Base-by-base conservation (phyloP, 768 basidiomycete genomes). In the Pleurotus ostreatus region DNA sequence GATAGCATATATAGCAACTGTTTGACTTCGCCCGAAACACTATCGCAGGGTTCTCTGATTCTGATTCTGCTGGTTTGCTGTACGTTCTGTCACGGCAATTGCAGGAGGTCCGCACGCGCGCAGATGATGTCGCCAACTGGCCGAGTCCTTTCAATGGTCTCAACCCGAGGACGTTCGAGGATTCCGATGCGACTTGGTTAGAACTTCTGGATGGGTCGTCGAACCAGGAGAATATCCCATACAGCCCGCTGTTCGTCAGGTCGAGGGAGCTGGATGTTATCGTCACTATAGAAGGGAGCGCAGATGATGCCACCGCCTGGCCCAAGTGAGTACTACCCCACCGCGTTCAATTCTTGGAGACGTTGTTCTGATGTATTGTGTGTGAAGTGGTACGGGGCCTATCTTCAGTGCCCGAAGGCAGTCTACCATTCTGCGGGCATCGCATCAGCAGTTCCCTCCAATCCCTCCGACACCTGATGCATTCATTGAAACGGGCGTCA, bases 141-240 rank as follows among this genome's bases (percentile, higher is more conserved):
- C 86, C 86, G 56, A 77, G 71, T 68, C 87, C 63, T 67, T 89
- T 77, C 64, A 74, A 68, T 18, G 82, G 79, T 4, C 26, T 88
- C 57, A 77, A 77, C 44, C 61, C 62, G 37, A 30, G 62, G 2
- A 81, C 75, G 0, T 90, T 83, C 62, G 70, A 79, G 46, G 85
- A 88, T 60, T 68, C 82, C 0, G 69, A 72, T 49, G 71, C 77
- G 22, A 66, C 69, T 12, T 79, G 79, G 73, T 69, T 92, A 8
- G 76, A 84, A 47, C 77, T 92, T 18, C 78, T 91, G 15, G 89
- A 89, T 64, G 89, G 89, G 0, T 75, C 83, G 16, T 83, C 85
- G 18, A 89, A 90, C 62, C 67, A 69, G 8, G 86, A 89, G 62
- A 86, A 88, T 63, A 65, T 90, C 5, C 92, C 92, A 0, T 73